A percentile compares a stretch with the other conserved stretches of the same genome.
phyloP scores from a whole-genome alignment of 2,329 filamentous ascomycete genomes.

The Herpotrichia juniperi region DNA sequence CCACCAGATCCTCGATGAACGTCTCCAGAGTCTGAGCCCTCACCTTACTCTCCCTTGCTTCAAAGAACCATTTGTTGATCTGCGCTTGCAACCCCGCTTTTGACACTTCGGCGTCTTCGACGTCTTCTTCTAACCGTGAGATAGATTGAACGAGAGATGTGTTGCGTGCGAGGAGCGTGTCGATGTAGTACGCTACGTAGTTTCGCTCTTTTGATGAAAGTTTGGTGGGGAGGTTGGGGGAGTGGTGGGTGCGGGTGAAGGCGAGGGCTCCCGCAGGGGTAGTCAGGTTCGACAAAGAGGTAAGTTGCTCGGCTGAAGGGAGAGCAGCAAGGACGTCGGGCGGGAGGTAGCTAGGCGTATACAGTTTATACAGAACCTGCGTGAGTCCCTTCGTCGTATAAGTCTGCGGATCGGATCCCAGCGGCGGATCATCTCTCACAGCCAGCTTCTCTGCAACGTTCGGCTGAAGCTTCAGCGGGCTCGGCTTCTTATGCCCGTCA shows the following conservation, averaged over 20 bases:
- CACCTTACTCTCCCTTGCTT: neutral
- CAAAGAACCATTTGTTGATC: conserved; percentile 2
- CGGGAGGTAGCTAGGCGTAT: conserved; percentile 3
- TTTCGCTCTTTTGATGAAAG: conserved; percentile 11
- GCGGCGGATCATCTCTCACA: neutral
- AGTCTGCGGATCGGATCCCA: conserved; percentile 9
- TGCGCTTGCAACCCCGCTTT: conserved; percentile 3
- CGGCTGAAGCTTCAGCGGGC: neutral
- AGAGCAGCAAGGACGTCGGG: neutral
- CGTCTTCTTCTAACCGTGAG: conserved; percentile 2
- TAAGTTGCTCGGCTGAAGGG: neutral
- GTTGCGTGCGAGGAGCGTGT: conserved; percentile 1
- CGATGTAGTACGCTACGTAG: conserved; percentile 12
- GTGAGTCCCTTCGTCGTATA: conserved; percentile 7
- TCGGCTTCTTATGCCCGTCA: no score
- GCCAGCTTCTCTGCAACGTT: neutral
- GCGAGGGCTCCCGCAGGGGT: neutral
- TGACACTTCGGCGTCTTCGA: conserved; percentile 4
- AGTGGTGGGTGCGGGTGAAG: neutral
- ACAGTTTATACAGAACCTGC: conserved; percentile 1
- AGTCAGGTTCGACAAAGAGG: neutral
- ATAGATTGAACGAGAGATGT: no score
- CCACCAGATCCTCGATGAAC: neutral
- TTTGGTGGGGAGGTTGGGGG: no score
- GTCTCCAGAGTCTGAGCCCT: neutral